phyloP scores from a whole-genome alignment of 23 red algal genomes.

The Agarophyton chilense region DNA sequence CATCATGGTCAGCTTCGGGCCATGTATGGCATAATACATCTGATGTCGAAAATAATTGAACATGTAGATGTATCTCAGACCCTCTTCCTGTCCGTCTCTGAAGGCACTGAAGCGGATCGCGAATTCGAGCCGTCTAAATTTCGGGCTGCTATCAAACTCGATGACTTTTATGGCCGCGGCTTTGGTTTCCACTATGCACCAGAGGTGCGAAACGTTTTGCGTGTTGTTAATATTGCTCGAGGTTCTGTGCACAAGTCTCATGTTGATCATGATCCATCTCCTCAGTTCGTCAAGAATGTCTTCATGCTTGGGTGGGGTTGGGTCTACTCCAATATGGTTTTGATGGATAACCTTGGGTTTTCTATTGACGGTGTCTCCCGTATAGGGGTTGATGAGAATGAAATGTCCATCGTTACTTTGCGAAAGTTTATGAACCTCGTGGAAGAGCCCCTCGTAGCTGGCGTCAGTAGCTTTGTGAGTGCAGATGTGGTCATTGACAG shows the following conservation, averaged over 20 bases:
- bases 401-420: conserved; percentile 55
- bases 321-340: conserved; percentile 84
- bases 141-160: conserved; percentile 69
- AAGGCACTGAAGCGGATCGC: not conserved
- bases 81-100: conserved; percentile 43
- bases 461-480: conserved; percentile 58
- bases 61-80: conserved; percentile 35
- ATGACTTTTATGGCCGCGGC: conserved; percentile 84
- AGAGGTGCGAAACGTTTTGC: conserved; percentile 85
- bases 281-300: conserved; percentile 59
- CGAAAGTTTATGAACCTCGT: conserved; percentile 90
- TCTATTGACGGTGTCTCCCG: conserved; percentile 66
- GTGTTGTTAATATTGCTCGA: conserved; percentile 69
- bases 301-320: conserved; percentile 86
- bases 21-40: conserved; percentile 82
- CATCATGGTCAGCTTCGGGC: conserved; percentile 87
- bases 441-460: conserved; percentile 85
- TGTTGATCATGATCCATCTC: conserved; percentile 10
- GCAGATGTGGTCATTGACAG: conserved; percentile 77
- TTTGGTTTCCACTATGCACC: conserved; percentile 95
- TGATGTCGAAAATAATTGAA: conserved; percentile 56
- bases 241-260: conserved; percentile 52
- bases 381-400: conserved; percentile 41
- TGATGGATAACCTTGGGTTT: conserved; percentile 79
- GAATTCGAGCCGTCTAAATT: conserved; percentile 52